Percentiles rank a stretch among this genome's conserved stretches.
These are phyloP conservation scores for Rhodosporidiobolus odoratus DNA, from an alignment of 768 basidiomycete genomes.

Conservation along the genomic window DNA sequence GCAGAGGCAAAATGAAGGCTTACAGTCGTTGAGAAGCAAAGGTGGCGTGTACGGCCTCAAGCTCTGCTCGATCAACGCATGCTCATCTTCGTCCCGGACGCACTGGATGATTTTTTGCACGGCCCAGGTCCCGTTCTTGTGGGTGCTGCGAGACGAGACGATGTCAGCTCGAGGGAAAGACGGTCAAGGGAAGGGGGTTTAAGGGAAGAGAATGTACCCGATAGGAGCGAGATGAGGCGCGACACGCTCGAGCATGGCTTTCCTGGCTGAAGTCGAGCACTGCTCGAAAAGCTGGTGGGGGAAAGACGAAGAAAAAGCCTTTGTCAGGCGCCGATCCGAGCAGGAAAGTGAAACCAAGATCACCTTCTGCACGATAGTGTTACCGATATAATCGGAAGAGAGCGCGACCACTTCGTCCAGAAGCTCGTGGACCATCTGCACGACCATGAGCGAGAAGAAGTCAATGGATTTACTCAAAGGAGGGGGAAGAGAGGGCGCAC, in stretches of 20 bases:
- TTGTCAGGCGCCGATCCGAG: not conserved
- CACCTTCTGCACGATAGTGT: slow-evolving; percentile 60
- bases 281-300: slow-evolving; percentile 77
- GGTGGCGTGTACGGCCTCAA: slow-evolving; percentile 87
- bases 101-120: slow-evolving; percentile 99
- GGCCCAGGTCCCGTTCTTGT: slow-evolving; percentile 99
- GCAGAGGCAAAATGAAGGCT: slow-evolving; percentile 45
- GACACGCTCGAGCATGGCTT: slow-evolving; percentile 89
- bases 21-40: slow-evolving; percentile 88
- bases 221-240: slow-evolving; percentile 92
- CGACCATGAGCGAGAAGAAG: not conserved
- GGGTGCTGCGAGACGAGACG: slow-evolving; percentile 52
- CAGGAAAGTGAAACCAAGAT: slow-evolving; percentile 2
- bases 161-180: not conserved
- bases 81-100: slow-evolving; percentile 78
- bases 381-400: slow-evolving; percentile 96
- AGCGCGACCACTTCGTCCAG: slow-evolving; percentile 93
- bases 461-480: not conserved
- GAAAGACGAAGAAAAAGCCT: slow-evolving; percentile 10
- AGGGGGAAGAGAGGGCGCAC: not conserved
- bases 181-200: no score
- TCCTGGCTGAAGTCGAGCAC: slow-evolving; percentile 67
- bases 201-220: slow-evolving; percentile 49
- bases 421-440: slow-evolving; percentile 72
- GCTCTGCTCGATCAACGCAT: slow-evolving; percentile 75